A percentile compares a stretch with the other conserved stretches of the same genome.
phyloP scores from a whole-genome alignment of 352 stramenopile genomes.

The Globisporangium takayamanum region DNA sequence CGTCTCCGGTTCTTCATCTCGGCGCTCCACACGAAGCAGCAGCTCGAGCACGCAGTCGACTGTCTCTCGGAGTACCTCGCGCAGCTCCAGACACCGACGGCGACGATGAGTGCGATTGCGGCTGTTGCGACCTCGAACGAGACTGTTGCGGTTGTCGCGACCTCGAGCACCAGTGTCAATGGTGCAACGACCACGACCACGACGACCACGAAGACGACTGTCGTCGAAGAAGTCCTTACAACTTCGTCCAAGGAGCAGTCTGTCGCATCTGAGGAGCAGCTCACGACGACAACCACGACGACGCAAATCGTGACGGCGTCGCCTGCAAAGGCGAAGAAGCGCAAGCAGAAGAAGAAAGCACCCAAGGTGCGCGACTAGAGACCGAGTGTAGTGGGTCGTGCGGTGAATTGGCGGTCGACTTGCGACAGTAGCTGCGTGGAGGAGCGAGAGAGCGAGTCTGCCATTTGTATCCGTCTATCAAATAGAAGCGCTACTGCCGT shows the following conservation, averaged over 20 bases:
- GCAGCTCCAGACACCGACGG: background rate
- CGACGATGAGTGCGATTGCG: background rate
- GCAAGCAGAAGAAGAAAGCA: constrained; percentile 13
- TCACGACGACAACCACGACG: background rate
- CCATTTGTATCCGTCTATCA: no score
- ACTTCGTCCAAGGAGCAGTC: constrained; percentile 5
- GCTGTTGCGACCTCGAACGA: background rate
- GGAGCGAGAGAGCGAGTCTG: no score
- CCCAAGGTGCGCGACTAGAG: constrained; percentile 6
- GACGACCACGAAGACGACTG: constrained; percentile 2
- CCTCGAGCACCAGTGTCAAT: background rate
- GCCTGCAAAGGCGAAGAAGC: constrained; percentile 6
- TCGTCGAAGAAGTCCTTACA: constrained; percentile 4
- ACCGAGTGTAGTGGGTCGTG: background rate
- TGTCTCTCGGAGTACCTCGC: constrained; percentile 31
- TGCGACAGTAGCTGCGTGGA: no score
- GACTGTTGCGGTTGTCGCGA: background rate
- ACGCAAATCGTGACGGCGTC: constrained; percentile 1
- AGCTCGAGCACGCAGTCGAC: constrained; percentile 54
- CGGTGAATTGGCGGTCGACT: background rate
- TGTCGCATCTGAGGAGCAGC: constrained; percentile 1
- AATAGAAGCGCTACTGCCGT: no score
- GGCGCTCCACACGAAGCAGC: constrained; percentile 56
- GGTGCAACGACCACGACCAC: constrained; percentile 1
- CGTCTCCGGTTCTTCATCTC: constrained; percentile 85